Evolutionary conservation across 1,139 yeast genomes (phyloP), one percentile per base, ranked within the genome.

Genomic region (Diutina neorugosa): DNA sequence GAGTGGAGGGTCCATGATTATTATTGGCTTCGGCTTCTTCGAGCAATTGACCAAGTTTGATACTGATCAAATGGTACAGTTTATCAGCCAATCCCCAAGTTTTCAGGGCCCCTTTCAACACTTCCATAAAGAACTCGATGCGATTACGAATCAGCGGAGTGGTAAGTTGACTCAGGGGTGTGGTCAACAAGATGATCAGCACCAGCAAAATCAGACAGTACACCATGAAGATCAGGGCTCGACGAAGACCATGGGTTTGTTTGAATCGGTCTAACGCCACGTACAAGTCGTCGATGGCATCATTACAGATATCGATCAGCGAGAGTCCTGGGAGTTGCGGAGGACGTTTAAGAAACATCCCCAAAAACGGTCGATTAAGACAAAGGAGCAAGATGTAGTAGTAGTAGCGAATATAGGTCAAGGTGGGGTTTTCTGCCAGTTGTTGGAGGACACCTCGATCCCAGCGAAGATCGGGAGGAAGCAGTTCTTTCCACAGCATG

Each of bases 321-420:
- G 69, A 64, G 4, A 18, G 20, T 3, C 50, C 50, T 7, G 18
- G 27, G 5, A 46, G n/a, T 23, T 11, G 23, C 9, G 40, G 50
- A 4, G 25, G 19, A 4, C 18, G 27, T 19, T 46, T 46, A 34
- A 73, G 61, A 53, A 67, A 69, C 46, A 62, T 62, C 2, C 74
- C 75, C 50, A 82, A 73, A 59, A 81, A 81, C 1, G 86, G 86
- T 50, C 84, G 69, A 61, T 81, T 81, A 52, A 81, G 71, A 56
- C 84, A 80, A 23, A 81, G 66, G 7, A 78, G 63, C 5, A 80
- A 72, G 48, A 81, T 77, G 60, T 80, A 81, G 61, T 81, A 82
- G 60, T 79, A 80, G 61, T 79, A 81, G 59, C 84, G 68, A 42
- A 80, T 75, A 54, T 80, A 71, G 55, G 80, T 70, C 21, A 76